Evolutionary conservation across 371 early-diverging fungal genomes (phyloP).

Genomic region (Zychaea mexicana): DNA sequence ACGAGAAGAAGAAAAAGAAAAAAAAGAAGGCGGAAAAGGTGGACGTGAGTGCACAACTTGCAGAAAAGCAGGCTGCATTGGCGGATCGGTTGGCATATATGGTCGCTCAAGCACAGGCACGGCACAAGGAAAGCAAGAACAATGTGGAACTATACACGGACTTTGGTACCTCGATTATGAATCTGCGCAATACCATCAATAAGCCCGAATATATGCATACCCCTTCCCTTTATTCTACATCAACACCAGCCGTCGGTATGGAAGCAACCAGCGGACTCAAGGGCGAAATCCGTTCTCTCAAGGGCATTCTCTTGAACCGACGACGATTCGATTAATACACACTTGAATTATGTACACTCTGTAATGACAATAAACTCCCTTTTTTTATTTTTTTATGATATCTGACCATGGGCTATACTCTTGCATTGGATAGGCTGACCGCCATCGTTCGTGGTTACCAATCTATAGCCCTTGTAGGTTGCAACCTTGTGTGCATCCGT

Average conservation of each 20-base stretch:
- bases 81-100: constrained; percentile 2
- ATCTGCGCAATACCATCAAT: constrained; percentile 9
- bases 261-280: no score
- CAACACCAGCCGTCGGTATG: constrained; percentile 37
- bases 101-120: neutral
- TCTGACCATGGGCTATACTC: neutral
- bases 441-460: constrained; percentile 41
- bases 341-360: neutral
- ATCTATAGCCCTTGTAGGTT: constrained; percentile 49
- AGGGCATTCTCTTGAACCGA: constrained; percentile 30
- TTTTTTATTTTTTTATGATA: constrained; percentile 6
- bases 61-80: constrained; percentile 6
- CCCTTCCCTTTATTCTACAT: constrained; percentile 10
- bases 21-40: neutral
- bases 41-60: neutral
- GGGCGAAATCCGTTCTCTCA: constrained; percentile 34
- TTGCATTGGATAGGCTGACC: constrained; percentile 34
- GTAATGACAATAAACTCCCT: neutral
- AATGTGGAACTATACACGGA: constrained; percentile 8
- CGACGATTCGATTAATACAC: constrained; percentile 21
- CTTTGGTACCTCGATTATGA: constrained; percentile 4
- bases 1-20: neutral
- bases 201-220: constrained; percentile 15
- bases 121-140: neutral
- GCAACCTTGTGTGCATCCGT: constrained; percentile 48